Percentiles rank a stretch among this genome's conserved stretches.
phyloP scores from a whole-genome alignment of 2,329 filamentous ascomycete species.

The Alternaria postmessia region DNA sequence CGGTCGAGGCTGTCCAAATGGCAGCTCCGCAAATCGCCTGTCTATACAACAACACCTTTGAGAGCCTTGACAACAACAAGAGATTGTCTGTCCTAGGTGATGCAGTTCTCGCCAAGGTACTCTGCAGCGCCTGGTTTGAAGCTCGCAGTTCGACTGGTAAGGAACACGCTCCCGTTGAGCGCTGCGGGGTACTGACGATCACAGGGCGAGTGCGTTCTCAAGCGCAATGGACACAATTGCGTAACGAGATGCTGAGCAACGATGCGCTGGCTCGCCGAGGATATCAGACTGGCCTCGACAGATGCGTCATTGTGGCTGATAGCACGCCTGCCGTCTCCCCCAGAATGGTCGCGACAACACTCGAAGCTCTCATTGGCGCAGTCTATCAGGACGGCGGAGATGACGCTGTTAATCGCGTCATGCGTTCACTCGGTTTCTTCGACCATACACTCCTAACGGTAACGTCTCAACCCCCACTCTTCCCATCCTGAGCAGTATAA shows the following conservation, averaged over 20 bases:
- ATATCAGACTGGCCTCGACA: constrained; percentile 1
- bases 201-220: constrained; percentile 1
- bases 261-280: constrained; percentile 5
- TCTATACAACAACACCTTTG: background rate
- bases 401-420: constrained; percentile 12
- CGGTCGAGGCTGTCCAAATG: constrained; percentile 25
- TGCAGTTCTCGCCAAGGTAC: constrained; percentile 7
- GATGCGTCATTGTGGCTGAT: constrained; percentile 8
- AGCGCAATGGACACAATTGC: constrained; percentile 14
- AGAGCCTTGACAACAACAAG: constrained; percentile 15
- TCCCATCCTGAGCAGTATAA: background rate
- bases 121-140: constrained; percentile 22
- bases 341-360: constrained; percentile 36
- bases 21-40: background rate
- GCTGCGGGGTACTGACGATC: background rate
- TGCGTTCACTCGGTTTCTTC: constrained; percentile 15
- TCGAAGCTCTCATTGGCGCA: constrained; percentile 50
- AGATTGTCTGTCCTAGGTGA: constrained; percentile 23
- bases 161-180: background rate
- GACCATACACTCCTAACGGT: constrained; percentile 14
- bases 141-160: constrained; percentile 14
- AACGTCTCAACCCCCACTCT: background rate
- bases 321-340: constrained; percentile 7
- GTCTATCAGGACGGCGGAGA: constrained; percentile 39
- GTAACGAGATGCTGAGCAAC: constrained; percentile 9